Evolutionary conservation across 768 basidiomycete species (phyloP).

Genomic region (Amanita subjunquillea): DNA sequence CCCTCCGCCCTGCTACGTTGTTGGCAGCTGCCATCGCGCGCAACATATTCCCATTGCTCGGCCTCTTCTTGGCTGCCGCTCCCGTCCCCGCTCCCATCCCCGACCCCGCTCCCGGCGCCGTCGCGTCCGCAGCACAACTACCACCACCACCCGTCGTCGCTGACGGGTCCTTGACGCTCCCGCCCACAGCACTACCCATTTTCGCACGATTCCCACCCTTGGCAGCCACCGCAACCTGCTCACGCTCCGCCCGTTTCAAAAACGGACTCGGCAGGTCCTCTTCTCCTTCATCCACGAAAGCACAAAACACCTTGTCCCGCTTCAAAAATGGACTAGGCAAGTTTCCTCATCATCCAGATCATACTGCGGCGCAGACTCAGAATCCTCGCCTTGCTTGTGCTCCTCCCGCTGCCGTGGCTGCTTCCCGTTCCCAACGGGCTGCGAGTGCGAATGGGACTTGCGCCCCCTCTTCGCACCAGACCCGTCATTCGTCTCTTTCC

Average conservation of each 20-base stretch:
- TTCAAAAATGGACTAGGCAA: conserved; percentile 79
- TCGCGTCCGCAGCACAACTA: neutral
- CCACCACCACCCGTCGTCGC: neutral
- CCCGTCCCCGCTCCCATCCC: neutral
- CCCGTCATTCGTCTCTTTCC: too few species aligned
- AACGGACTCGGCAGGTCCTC: conserved; percentile 85
- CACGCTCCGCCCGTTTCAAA: conserved; percentile 45
- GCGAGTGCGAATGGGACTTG: neutral
- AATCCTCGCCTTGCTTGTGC: conserved; percentile 3
- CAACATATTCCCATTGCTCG: conserved; percentile 42
- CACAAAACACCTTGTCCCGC: conserved; percentile 13
- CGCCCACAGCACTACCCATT: neutral
- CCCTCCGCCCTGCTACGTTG: conserved; percentile 15
- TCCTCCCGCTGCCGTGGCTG: conserved; percentile 6
- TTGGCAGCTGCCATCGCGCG: conserved; percentile 55
- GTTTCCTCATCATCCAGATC: conserved; percentile 75
- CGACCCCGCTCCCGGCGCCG: neutral
- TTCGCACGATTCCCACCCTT: conserved; percentile 2
- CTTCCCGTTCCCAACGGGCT: conserved; percentile 5
- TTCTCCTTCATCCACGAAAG: conserved; percentile 53
- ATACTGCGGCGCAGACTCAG: conserved; percentile 38
- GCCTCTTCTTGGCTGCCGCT: conserved; percentile 26
- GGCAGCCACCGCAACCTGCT: conserved; percentile 1
- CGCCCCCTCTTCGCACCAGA: neutral
- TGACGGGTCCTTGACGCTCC: conserved; percentile 2